phyloP scores from a whole-genome alignment of 129 eudicot species.

The Artemisia tridentata region DNA sequence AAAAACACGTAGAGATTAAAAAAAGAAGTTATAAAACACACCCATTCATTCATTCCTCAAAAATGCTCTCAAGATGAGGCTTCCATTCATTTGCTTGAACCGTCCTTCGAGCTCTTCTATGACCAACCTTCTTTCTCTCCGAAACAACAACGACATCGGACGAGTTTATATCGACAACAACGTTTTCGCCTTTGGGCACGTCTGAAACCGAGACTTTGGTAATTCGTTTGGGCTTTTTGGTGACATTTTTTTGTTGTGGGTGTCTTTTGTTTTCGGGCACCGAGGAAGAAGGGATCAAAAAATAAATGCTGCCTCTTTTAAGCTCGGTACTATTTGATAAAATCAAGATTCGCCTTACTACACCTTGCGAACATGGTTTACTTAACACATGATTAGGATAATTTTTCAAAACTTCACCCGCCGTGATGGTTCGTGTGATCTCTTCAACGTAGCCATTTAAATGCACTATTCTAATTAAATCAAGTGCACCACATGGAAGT shows the following conservation, averaged over 20 bases:
- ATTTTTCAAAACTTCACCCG: conserved; percentile 68
- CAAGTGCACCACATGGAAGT: conserved; percentile 93
- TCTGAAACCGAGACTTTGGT: conserved; percentile 16
- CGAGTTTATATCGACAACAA: no score
- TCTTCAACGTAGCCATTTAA: conserved; percentile 82
- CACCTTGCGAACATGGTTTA: conserved; percentile 70
- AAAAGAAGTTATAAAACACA: conserved; percentile 12
- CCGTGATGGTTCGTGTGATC: conserved; percentile 64
- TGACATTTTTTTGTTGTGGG: conserved; percentile 21
- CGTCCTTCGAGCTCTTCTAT: conserved; percentile 57
- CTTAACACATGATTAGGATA: conserved; percentile 85
- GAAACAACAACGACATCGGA: conserved; percentile 32
- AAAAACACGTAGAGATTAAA: conserved; percentile 8
- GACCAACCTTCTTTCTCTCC: conserved; percentile 35
- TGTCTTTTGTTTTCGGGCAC: conserved; percentile 58
- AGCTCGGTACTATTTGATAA: conserved; percentile 73
- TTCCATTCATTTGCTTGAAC: conserved; percentile 51
- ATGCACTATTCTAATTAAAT: conserved; percentile 84
- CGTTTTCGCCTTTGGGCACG: conserved; percentile 13
- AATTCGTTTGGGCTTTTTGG: conserved; percentile 21
- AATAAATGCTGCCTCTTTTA: conserved; percentile 78
- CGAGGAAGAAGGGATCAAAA: conserved; percentile 70
- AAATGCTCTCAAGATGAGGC: conserved; percentile 74
- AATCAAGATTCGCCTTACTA: conserved; percentile 55
- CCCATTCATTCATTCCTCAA: conserved; percentile 61